Evolutionary conservation across 2,329 filamentous ascomycete genomes (phyloP).

Genomic region (Aspergillus neoniger): DNA sequence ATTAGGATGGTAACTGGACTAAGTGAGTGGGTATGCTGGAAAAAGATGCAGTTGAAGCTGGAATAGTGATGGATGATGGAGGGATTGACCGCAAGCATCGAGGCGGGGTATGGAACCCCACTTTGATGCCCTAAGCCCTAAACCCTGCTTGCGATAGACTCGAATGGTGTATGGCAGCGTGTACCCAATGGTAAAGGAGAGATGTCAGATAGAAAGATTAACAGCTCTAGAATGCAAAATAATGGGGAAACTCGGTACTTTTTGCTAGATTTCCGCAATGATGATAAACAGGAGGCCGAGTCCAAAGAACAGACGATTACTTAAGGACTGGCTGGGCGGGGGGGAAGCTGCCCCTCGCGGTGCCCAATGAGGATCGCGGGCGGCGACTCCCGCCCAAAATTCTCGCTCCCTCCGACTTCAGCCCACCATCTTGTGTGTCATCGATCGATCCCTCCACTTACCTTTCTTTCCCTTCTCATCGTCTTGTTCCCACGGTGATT

Average conservation of each 20-base stretch:
- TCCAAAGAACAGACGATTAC: neutral
- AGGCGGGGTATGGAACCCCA: slow-evolving; percentile 33
- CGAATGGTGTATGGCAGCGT: neutral
- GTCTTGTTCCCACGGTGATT: slow-evolving; percentile 14
- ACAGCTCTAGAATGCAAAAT: neutral
- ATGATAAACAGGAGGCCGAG: no score
- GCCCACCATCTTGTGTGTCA: slow-evolving; percentile 24
- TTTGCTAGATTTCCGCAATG: no score
- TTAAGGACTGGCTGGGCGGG: neutral
- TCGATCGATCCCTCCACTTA: slow-evolving; percentile 6
- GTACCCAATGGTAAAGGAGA: neutral
- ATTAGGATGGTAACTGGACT: neutral
- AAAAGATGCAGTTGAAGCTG: neutral
- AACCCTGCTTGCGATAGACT: slow-evolving; percentile 17
- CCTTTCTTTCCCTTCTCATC: slow-evolving; percentile 13
- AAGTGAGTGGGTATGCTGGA: neutral
- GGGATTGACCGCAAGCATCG: neutral
- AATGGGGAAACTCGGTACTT: neutral
- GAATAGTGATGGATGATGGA: neutral
- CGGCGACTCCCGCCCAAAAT: slow-evolving; percentile 37
- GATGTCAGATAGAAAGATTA: neutral
- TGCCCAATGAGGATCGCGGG: slow-evolving; percentile 31
- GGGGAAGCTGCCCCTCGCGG: slow-evolving; percentile 10
- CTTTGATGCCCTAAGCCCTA: slow-evolving; percentile 40
- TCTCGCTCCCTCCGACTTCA: slow-evolving; percentile 26